Percentiles rank a stretch among this genome's conserved stretches.
phyloP scores from a whole-genome alignment of 2,329 filamentous ascomycete genomes.

The Talaromyces funiculosus region DNA sequence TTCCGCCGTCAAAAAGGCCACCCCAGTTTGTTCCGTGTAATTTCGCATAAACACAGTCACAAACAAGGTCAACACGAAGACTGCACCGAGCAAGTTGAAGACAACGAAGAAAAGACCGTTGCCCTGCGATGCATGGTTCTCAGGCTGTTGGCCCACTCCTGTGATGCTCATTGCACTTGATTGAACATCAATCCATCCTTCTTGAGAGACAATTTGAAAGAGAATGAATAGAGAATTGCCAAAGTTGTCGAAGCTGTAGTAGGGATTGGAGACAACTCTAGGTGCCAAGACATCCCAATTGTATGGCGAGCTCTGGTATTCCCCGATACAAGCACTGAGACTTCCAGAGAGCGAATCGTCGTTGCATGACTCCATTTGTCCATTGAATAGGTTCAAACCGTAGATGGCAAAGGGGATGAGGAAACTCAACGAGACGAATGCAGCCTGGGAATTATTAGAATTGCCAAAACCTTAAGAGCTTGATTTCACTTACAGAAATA shows the following conservation, averaged over 20 bases:
- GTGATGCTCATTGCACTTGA: slow-evolving; percentile 77
- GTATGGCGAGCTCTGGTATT: slow-evolving; percentile 71
- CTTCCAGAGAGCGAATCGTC: slow-evolving; percentile 57
- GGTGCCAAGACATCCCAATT: slow-evolving; percentile 83
- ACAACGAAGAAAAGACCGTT: slow-evolving; percentile 93
- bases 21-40: slow-evolving; percentile 96
- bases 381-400: slow-evolving; percentile 86
- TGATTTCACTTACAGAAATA: slow-evolving; percentile 59
- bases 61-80: slow-evolving; percentile 94
- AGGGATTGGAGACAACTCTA: slow-evolving; percentile 72
- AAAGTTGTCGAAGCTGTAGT: slow-evolving; percentile 91
- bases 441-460: slow-evolving; percentile 48
- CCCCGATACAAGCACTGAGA: slow-evolving; percentile 69
- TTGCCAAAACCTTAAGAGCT: neutral
- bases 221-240: slow-evolving; percentile 90
- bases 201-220: slow-evolving; percentile 97
- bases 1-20: slow-evolving; percentile 90
- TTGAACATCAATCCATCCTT: slow-evolving; percentile 95
- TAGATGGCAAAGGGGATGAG: slow-evolving; percentile 96
- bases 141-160: slow-evolving; percentile 67
- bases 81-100: slow-evolving; percentile 92
- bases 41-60: slow-evolving; percentile 99
- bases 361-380: slow-evolving; percentile 74
- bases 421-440: slow-evolving; percentile 88
- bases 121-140: slow-evolving; percentile 63